phyloP scores from a whole-genome alignment of 2,329 filamentous ascomycete genomes.

The Fusarium sp. region DNA sequence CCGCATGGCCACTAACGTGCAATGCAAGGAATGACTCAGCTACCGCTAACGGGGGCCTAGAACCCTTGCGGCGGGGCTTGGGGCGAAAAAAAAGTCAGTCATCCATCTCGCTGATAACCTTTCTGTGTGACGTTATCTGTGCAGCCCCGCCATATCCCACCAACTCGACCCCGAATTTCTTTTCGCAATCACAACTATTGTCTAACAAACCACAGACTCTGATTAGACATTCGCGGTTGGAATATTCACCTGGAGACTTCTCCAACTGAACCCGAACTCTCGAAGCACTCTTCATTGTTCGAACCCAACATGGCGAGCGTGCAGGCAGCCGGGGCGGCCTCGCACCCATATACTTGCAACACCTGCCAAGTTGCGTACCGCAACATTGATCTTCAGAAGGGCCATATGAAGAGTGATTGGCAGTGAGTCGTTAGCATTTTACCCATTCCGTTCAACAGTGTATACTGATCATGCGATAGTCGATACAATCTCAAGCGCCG shows the following conservation, averaged over 20 bases:
- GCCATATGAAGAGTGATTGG: conserved; percentile 99
- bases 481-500: conserved; percentile 97
- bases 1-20: background rate
- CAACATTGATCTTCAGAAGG: conserved; percentile 90
- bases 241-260: background rate
- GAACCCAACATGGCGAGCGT: conserved; percentile 59
- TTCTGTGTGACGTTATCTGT: conserved; percentile 48
- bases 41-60: conserved; percentile 9
- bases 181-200: conserved; percentile 29
- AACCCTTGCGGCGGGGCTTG: conserved; percentile 38
- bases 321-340: conserved; percentile 54
- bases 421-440: conserved; percentile 73
- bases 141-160: conserved; percentile 48
- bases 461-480: conserved; percentile 57
- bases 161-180: conserved; percentile 43
- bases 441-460: background rate
- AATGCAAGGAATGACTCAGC: conserved; percentile 19
- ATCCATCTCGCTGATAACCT: conserved; percentile 39
- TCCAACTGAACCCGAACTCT: background rate
- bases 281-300: background rate
- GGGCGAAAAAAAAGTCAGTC: conserved; percentile 44
- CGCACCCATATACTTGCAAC: conserved; percentile 97
- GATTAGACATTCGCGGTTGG: background rate
- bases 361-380: conserved; percentile 97
- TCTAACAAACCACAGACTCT: background rate